Evolutionary conservation across 495 filamentous ascomycete genomes (phyloP).

Genomic region (Penicillium longicatenatum): DNA sequence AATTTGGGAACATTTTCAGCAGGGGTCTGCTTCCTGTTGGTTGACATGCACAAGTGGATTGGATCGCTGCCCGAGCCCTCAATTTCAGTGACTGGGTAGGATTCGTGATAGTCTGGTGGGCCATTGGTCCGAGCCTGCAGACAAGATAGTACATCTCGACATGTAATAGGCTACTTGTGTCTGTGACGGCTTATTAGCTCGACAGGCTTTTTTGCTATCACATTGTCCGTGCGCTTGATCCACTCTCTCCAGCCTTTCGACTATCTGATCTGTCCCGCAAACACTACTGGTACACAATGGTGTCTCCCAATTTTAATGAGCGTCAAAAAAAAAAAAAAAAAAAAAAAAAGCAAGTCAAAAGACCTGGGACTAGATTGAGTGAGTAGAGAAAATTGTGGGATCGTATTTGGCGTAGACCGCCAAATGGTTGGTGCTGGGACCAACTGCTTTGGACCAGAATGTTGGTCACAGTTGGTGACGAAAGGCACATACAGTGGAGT

Average conservation of each 20-base stretch:
- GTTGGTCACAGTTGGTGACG: conserved; percentile 1
- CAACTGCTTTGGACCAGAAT: neutral
- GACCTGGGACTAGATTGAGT: neutral
- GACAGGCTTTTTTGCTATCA: conserved; percentile 3
- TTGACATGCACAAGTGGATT: neutral
- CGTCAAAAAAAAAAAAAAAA: neutral
- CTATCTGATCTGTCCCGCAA: neutral
- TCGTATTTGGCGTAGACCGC: neutral
- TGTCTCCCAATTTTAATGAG: neutral
- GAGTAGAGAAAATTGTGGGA: neutral
- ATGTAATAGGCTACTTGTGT: neutral
- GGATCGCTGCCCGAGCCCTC: neutral
- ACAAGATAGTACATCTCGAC: neutral
- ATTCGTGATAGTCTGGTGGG: conserved; percentile 2
- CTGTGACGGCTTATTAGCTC: conserved; percentile 5
- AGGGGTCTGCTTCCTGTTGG: conserved; percentile 4
- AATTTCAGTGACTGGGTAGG: neutral
- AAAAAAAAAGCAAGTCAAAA: no score
- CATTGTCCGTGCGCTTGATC: conserved; percentile 7
- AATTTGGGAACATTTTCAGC: conserved; percentile 10
- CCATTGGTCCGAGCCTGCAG: neutral
- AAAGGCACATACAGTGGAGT: conserved; percentile 3
- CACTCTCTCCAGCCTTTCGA: neutral
- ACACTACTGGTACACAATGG: neutral
- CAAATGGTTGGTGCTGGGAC: neutral